Conservation (phyloP, 2,329 filamentous ascomycete species). For the Exophiala sp. region DNA sequence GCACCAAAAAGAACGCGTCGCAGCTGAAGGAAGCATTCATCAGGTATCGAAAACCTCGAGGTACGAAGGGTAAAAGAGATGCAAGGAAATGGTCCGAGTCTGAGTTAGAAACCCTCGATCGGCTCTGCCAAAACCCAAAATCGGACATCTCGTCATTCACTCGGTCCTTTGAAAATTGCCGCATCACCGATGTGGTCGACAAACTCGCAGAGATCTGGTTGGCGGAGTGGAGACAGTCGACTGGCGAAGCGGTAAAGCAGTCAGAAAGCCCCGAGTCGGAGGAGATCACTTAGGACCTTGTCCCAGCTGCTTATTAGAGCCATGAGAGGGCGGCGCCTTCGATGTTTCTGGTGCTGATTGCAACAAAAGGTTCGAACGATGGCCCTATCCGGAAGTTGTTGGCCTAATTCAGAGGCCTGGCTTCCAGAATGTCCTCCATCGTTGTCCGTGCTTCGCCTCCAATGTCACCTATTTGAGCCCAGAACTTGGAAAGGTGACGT, state of each 20-base stretch:
- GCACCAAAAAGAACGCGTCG: slow-evolving; percentile 14
- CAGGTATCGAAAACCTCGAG: slow-evolving; percentile 15
- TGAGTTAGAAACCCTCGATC: slow-evolving; percentile 12
- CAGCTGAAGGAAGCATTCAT: slow-evolving; percentile 21
- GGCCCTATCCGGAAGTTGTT: background rate
- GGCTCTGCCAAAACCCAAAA: slow-evolving; percentile 14
- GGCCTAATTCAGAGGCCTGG: slow-evolving; percentile 31
- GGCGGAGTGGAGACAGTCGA: background rate
- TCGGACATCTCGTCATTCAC: slow-evolving; percentile 13
- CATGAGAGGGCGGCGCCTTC: no score
- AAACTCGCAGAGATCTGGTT: slow-evolving; percentile 27
- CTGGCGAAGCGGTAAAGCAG: background rate
- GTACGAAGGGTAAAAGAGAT: background rate
- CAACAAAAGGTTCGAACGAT: no score
- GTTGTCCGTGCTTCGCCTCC: slow-evolving; percentile 42
- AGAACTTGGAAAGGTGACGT: slow-evolving; percentile 49
- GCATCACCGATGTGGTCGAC: slow-evolving; percentile 19
- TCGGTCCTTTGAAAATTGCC: slow-evolving; percentile 9
- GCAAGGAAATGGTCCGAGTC: slow-evolving; percentile 17
- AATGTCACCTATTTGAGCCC: slow-evolving; percentile 44
- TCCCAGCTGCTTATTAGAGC: no score
- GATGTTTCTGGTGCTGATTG: no score
- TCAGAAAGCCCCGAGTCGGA: background rate
- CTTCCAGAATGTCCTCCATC: slow-evolving; percentile 43
- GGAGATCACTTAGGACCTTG: background rate